Evolutionary conservation across 108 stramenopile species (phyloP), one percentile per base, ranked within the genome.

Genomic region (Mediolabrus comicus): DNA sequence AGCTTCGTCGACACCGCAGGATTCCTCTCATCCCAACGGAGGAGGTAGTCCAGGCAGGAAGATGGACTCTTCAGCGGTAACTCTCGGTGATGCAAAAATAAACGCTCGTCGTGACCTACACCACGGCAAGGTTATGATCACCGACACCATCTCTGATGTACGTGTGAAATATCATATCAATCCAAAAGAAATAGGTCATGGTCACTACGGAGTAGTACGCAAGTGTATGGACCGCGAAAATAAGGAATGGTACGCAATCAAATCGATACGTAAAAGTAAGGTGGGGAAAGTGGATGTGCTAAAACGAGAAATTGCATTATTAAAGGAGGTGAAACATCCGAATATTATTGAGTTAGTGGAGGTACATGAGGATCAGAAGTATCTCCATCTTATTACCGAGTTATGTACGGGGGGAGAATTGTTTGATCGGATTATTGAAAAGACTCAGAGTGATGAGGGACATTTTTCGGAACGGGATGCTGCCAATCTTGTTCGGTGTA

Each of bases 391-490:
- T 12, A 87, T 95, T 53, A 95, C 94, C 16, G 96, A 97, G 75
- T 57, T 95, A 14, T 98, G 97, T 75, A 97, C 92, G 14, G 98
- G 98, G 19, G 97, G 97, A 32, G 98, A 99, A 69, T 68, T 94
- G 39, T 94, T 94, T 74, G 92, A 92, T 83, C 82, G 94, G 0
- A 94, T 95, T 64, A 93, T 96, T 73, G 92, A 86, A 39, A 97
- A 96, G 70, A 96, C 96, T 8, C 86, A 93, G 66, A 84, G 83
- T n/a, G 67, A 71, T 7, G 96, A 96, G 75, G 92, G 92, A 10
- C 92, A 95, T 71, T 98, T 93, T 81, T 96, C 93, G 46, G 98
- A 98, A 65, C 79, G 84, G 49, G 97, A 97, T 68, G 97, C 97
- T 4, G 96, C 95, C 28, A 59, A 57, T 14, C 63, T 97, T 24